Evolutionary conservation across 2,329 filamentous ascomycete genomes (phyloP), one percentile per base, ranked within the genome.

Genomic region (Daldinia eschscholtzii): DNA sequence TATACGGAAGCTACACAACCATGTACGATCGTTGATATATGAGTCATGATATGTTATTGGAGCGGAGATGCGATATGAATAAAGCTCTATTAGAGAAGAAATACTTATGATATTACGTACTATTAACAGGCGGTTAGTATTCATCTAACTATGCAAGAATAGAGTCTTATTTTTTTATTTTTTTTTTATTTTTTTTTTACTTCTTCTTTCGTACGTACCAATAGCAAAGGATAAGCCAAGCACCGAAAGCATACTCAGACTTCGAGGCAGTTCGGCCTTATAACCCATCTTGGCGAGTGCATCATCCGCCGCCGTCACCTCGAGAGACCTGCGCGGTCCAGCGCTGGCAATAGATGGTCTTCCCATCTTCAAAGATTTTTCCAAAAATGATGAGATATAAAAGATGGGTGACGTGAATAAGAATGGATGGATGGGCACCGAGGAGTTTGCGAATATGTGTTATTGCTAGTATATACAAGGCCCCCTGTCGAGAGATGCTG

Each of bases 221-320:
- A 93, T 92, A 58, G 90, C 91, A 76, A 93, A 93, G 50, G 89
- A 91, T 70, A 81, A 73, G 57, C 91, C 91, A 50, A 93, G 81
- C 30, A 93, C 88, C 75, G 88, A 90, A 74, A 92, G 65, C 74
- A 92, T 92, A 76, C 87, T 89, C 70, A 92, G 78, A 72, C 88
- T 89, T 67, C 90, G 84, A 15, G 90, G 89, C 48, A 93, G 77
- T 76, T 92, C 90, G 60, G 85, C 83, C 79, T 87, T 87, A 82
- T 92, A 92, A 59, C 90, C 90, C 88, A 92, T 88, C 72, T 84
- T 85, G 67, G 86, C 88, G 74, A 91, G 83, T 59, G 87, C 86
- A 68, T 86, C 87, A 76, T 91, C 87, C 67, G 88, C 88, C 13
- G 75, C 67, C 6, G 61, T 56, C 35, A 28, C 57, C 50, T 77